Percentiles rank a stretch among this genome's conserved stretches.
phyloP scores from a whole-genome alignment of 2,329 filamentous ascomycete species.

The Teratosphaeria gauchensis region DNA sequence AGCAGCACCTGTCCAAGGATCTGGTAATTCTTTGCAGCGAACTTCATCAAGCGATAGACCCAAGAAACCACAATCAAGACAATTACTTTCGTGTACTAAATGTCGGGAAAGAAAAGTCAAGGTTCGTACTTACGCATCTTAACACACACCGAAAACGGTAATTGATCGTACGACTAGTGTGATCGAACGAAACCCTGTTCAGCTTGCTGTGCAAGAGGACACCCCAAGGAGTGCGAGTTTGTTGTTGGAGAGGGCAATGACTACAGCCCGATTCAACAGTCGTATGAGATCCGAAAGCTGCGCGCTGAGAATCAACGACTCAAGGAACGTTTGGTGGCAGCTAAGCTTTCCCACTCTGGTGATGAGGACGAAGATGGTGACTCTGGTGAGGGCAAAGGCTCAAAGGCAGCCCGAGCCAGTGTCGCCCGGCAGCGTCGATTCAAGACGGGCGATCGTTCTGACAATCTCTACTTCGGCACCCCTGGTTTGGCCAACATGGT shows the following conservation, averaged over 20 bases:
- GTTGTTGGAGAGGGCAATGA: constrained; percentile 36
- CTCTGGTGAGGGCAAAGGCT: constrained; percentile 16
- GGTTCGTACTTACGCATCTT: constrained; percentile 19
- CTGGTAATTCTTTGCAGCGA: constrained; percentile 10
- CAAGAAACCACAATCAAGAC: constrained; percentile 32
- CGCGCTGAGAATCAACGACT: constrained; percentile 36
- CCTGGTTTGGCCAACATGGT: constrained; percentile 40
- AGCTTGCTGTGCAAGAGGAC: constrained; percentile 39
- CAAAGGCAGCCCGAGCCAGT: constrained; percentile 14
- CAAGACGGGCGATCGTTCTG: constrained; percentile 29
- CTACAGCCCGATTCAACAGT: constrained; percentile 38
- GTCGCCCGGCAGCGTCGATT: constrained; percentile 27
- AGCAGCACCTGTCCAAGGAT: constrained; percentile 10
- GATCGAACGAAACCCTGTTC: constrained; percentile 42
- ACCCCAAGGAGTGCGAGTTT: constrained; percentile 39
- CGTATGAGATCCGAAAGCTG: constrained; percentile 38
- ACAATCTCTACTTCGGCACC: constrained; percentile 42
- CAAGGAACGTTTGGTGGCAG: constrained; percentile 31
- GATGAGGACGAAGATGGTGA: constrained; percentile 31
- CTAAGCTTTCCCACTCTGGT: constrained; percentile 19
- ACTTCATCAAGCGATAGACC: constrained; percentile 23
- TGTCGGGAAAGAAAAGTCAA: constrained; percentile 42
- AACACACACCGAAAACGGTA: not conserved
- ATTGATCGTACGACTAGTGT: constrained; percentile 25
- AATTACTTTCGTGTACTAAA: constrained; percentile 40